Evolutionary conservation across 257 asterid genomes (phyloP), one percentile per base, ranked within the genome.

Genomic region (Capsicum chinense): DNA sequence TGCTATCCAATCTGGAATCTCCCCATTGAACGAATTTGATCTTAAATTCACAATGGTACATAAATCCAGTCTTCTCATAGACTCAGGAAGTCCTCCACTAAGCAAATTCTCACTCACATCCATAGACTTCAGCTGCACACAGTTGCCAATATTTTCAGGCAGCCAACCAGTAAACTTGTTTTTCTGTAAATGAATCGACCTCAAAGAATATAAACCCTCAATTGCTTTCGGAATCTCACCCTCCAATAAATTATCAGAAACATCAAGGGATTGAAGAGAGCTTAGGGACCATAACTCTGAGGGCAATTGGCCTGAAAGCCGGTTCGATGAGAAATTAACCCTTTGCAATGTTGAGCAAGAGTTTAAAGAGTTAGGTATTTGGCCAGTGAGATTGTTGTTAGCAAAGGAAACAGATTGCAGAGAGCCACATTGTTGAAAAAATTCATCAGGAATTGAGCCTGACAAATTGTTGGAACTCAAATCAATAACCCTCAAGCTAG

Each of bases 1-100:
- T 35, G 92, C 94, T 76, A 95, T 87, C 99, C 99, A 95, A 66
- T 90, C 94, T 33, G 96, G 98, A 58, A 94, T 82, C 15, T 88
- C 92, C 26, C 96, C 97, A 0, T 89, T 78, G 58, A 95, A 88
- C 7, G 33, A 83, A 90, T 95, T 95, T 80, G 79, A 84, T 68
- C 91, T 86, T 78, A 92, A 76, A 87, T 88, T 90, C 80, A 95
- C 87, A 83, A 74, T 85, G 48, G 87, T 90, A 71, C 95, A 92
- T 15, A 85, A 70, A 13, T 84, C 85, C 26, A 92, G 91, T 66
- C 90, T 93, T 52, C 87, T 88, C 92, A 95, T 85, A 37, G 97
- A 92, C 10, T 73, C 59, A 48, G 99, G 99, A 88, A 93, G 91
- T 7, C 47, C 85, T 37, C 96, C 98, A 37, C 69, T 88, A 3